phyloP scores from a whole-genome alignment of 192 early-diverging fungal species.

The Podochytrium sp. region DNA sequence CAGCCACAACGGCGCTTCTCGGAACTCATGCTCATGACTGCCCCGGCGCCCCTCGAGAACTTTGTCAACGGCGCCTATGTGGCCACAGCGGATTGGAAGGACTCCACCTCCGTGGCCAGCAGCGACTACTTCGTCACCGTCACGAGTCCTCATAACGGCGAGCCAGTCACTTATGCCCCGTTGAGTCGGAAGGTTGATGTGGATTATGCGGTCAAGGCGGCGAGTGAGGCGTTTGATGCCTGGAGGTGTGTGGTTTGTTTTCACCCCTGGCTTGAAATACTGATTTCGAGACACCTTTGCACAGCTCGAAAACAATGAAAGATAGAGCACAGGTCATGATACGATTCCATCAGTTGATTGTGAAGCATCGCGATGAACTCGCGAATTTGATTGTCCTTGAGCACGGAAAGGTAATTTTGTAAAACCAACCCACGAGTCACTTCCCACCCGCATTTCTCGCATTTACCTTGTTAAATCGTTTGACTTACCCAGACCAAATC shows the following conservation, averaged over 20 bases:
- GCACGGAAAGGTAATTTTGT: conserved; percentile 75
- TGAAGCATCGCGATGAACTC: conserved; percentile 66
- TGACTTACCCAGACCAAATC: conserved; percentile 44
- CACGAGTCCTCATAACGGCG: conserved; percentile 65
- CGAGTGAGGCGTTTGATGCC: conserved; percentile 36
- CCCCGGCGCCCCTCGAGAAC: conserved; percentile 28
- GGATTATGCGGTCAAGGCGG: conserved; percentile 60
- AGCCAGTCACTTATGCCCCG: conserved; percentile 67
- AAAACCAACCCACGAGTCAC: too few species aligned
- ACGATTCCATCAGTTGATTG: conserved; percentile 59
- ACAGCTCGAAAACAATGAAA: conserved; percentile 64
- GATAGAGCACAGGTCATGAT: conserved; percentile 68
- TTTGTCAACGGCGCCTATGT: conserved; percentile 33
- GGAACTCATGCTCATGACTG: neutral
- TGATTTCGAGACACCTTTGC: neutral
- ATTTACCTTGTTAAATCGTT: neutral
- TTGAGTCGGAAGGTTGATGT: conserved; percentile 63
- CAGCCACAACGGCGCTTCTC: neutral
- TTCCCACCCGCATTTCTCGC: too few species aligned
- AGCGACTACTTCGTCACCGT: conserved; percentile 52
- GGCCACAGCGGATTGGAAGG: conserved; percentile 21
- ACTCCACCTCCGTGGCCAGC: conserved; percentile 3
- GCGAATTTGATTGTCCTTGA: conserved; percentile 74
- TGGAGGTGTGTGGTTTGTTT: conserved; percentile 33
- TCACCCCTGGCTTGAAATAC: too few species aligned